Evolutionary conservation across 306 rosid species (phyloP).

Genomic region (Astragalus membranaceus): DNA sequence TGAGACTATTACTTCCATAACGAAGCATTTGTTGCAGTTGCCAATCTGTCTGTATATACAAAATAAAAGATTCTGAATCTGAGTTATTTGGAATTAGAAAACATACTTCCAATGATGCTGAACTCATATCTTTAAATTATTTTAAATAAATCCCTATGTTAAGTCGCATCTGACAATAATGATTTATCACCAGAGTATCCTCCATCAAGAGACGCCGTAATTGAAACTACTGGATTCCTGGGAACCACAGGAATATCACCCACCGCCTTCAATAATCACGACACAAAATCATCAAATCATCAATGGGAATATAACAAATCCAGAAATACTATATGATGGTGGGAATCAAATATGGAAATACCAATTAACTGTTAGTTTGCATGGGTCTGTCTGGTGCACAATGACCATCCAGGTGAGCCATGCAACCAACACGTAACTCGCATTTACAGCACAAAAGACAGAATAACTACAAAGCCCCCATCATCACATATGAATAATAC

Average conservation of each 20-base stretch:
- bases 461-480: not conserved
- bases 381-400: not conserved
- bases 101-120: slow-evolving; percentile 59
- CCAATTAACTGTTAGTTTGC: not conserved
- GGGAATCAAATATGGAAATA: too few species aligned
- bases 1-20: slow-evolving; percentile 47
- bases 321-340: not conserved
- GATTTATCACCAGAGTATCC: too few species aligned
- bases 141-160: too few species aligned
- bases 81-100: slow-evolving; percentile 53
- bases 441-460: not conserved
- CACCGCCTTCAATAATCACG: not conserved
- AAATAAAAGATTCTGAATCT: slow-evolving; percentile 41
- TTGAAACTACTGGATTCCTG: too few species aligned
- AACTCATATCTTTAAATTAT: slow-evolving; percentile 66
- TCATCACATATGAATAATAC: not conserved
- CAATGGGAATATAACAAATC: not conserved
- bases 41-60: slow-evolving; percentile 85
- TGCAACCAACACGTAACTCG: not conserved
- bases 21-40: slow-evolving; percentile 75
- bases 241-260: too few species aligned
- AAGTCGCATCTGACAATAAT: too few species aligned
- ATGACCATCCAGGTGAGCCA: not conserved
- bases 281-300: not conserved
- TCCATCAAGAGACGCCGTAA: not conserved